Evolutionary conservation across 2,329 filamentous ascomycete genomes (phyloP).

Genomic region (Fusarium chaquense): DNA sequence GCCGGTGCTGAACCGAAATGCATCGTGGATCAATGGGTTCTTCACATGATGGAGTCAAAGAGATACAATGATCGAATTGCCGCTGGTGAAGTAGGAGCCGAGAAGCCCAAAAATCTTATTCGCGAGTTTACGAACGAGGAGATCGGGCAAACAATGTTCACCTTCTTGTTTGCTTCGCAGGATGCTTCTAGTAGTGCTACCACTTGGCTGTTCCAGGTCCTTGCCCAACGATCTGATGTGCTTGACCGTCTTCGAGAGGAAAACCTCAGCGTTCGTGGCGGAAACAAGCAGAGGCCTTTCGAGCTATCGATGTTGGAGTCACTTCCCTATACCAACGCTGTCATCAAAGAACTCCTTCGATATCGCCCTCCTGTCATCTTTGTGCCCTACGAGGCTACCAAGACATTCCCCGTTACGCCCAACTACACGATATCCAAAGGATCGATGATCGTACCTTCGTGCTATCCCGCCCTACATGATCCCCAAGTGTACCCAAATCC

Average conservation of each 20-base stretch:
- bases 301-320: slow-evolving; percentile 62
- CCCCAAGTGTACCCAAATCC: slow-evolving; percentile 61
- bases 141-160: slow-evolving; percentile 64
- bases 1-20: slow-evolving; percentile 75
- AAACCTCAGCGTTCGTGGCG: slow-evolving; percentile 58
- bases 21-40: slow-evolving; percentile 83
- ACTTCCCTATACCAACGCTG: slow-evolving; percentile 64
- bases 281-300: slow-evolving; percentile 56
- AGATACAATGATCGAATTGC: slow-evolving; percentile 73
- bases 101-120: slow-evolving; percentile 61
- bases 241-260: slow-evolving; percentile 60
- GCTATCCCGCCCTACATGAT: slow-evolving; percentile 64
- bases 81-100: slow-evolving; percentile 60
- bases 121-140: slow-evolving; percentile 64
- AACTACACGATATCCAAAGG: slow-evolving; percentile 63
- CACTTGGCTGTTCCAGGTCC: slow-evolving; percentile 65
- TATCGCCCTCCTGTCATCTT: slow-evolving; percentile 66
- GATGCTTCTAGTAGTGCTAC: slow-evolving; percentile 66
- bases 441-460: slow-evolving; percentile 63
- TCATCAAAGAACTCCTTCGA: slow-evolving; percentile 66
- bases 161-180: slow-evolving; percentile 66
- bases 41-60: slow-evolving; percentile 78
- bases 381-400: slow-evolving; percentile 64
- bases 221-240: slow-evolving; percentile 64
- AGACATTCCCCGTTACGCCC: slow-evolving; percentile 60